These are phyloP conservation scores for Trichoderma parareesei DNA, from an alignment of 495 filamentous ascomycete species.

Conservation along the genomic window DNA sequence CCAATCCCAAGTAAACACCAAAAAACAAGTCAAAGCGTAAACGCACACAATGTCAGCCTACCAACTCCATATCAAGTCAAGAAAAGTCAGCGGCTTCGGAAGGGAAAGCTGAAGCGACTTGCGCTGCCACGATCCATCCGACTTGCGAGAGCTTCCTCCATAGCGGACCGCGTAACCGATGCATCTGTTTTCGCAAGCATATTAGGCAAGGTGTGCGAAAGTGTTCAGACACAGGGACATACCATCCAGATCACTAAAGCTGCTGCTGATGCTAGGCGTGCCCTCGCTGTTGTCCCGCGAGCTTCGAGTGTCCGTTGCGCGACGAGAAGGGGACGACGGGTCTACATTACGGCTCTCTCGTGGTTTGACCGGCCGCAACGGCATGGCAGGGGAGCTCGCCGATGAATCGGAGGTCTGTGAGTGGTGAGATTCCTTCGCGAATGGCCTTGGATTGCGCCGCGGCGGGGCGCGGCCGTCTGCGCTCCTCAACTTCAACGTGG, in stretches of 20 bases:
- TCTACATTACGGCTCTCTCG: slow-evolving; percentile 14
- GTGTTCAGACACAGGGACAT: slow-evolving; percentile 12
- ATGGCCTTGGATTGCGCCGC: slow-evolving; percentile 5
- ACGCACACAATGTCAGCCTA: not conserved
- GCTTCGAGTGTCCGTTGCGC: slow-evolving; percentile 30
- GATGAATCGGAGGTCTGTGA: slow-evolving; percentile 53
- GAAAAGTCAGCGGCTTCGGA: slow-evolving; percentile 30
- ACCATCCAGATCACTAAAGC: slow-evolving; percentile 96
- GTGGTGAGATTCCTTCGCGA: slow-evolving; percentile 24
- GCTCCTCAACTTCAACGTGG: slow-evolving; percentile 43
- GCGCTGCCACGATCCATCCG: slow-evolving; percentile 80
- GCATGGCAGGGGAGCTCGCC: slow-evolving; percentile 47
- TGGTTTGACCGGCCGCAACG: slow-evolving; percentile 14
- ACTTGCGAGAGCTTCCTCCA: slow-evolving; percentile 89
- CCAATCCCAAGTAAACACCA: not conserved
- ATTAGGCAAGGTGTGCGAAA: slow-evolving; percentile 5
- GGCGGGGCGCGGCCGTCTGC: slow-evolving; percentile 32
- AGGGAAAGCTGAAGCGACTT: slow-evolving; percentile 68
- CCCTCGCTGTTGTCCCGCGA: slow-evolving; percentile 69
- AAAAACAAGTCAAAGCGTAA: not conserved
- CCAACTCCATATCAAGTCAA: not conserved
- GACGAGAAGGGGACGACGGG: slow-evolving; percentile 44
- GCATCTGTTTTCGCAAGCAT: slow-evolving; percentile 50
- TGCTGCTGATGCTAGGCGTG: slow-evolving; percentile 94
- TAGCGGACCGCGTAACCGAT: slow-evolving; percentile 85